phyloP scores from a whole-genome alignment of 257 asterid species.

The Oldenlandia corymbosa region DNA sequence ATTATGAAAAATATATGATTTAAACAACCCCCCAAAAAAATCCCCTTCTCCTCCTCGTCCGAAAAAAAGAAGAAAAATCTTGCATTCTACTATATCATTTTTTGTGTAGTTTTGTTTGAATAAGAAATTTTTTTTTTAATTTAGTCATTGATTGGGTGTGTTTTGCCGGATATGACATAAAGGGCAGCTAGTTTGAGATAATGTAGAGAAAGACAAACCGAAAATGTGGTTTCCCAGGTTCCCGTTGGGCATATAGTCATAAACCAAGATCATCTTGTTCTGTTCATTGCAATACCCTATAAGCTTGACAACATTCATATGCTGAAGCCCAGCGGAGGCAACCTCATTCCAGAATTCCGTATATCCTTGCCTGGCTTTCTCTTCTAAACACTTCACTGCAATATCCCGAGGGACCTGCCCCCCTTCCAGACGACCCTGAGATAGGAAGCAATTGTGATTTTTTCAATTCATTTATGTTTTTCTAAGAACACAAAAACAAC shows the following conservation, averaged over 20 bases:
- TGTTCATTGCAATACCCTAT: constrained; percentile 31
- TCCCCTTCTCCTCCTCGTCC: too few species aligned
- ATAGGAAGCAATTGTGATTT: not conserved
- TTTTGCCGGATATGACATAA: too few species aligned
- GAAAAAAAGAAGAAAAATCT: too few species aligned
- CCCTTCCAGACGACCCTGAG: constrained; percentile 29
- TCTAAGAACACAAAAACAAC: too few species aligned
- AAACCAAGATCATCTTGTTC: constrained; percentile 28
- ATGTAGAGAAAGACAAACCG: constrained; percentile 21
- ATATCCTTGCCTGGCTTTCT: constrained; percentile 28
- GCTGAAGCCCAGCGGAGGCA: constrained; percentile 31
- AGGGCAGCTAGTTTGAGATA: too few species aligned
- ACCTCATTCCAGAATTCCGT: constrained; percentile 40
- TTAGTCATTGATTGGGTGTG: too few species aligned
- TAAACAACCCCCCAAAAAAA: too few species aligned
- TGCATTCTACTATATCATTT: too few species aligned
- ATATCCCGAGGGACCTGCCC: constrained; percentile 34
- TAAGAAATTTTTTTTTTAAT: too few species aligned
- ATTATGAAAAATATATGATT: too few species aligned
- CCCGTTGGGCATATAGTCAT: constrained; percentile 28
- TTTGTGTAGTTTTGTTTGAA: too few species aligned
- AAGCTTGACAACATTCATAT: constrained; percentile 35
- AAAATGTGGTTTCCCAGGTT: constrained; percentile 30
- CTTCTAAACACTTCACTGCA: constrained; percentile 32
- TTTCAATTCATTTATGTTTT: too few species aligned